Base-by-base conservation (phyloP, 345 rosid species). In the Gossypium rotundifolium region DNA sequence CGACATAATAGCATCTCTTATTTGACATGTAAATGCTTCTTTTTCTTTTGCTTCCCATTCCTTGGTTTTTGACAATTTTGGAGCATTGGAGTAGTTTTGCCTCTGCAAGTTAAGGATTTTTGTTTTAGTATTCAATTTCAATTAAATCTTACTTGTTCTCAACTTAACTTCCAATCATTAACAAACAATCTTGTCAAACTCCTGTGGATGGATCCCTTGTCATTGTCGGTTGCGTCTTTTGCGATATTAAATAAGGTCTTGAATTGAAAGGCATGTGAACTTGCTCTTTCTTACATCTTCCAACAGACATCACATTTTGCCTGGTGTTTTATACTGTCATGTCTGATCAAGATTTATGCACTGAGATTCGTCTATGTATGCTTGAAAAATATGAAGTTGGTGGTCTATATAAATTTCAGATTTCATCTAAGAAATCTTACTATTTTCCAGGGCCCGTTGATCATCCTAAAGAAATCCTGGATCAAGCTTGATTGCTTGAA, bases 11-110 rank as follows among this genome's bases (percentile, higher is more conserved):
- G 25, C 61, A 11, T 70, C 65, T 67, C 65, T 10, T n/a, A 69
- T 51, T 76, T 54, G 70, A 53, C 77, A 60, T 85, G 81, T 76
- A 80, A 73, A 76, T 79, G 66, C 38, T 42, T n/a, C 25, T 38
- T 51, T 25, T 29, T 27, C 23, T 38, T 53, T 61, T 9, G 25
- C 20, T 17, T 49, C 49, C n/a, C 20, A 2, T 54, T 73, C 61
- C 44, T 51, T 59, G 23, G 63, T 45, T 44, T 72, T 53, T 61
- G 20, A 71, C 66, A 57, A 57, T 52, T 57, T 66, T 75, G 45
- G 3, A 42, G 71, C 57, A 22, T 3, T 57, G 73, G 38, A 48
- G 20, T 22, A 57, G 65, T 55, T 75, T 57, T 65, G 57, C 33
- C 22, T 42, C 22, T 66, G 66, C 33, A 42, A n/a, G n/a, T 44